phyloP scores from a whole-genome alignment of 2,329 filamentous ascomycete species.

The Phaeoacremonium minimum region DNA sequence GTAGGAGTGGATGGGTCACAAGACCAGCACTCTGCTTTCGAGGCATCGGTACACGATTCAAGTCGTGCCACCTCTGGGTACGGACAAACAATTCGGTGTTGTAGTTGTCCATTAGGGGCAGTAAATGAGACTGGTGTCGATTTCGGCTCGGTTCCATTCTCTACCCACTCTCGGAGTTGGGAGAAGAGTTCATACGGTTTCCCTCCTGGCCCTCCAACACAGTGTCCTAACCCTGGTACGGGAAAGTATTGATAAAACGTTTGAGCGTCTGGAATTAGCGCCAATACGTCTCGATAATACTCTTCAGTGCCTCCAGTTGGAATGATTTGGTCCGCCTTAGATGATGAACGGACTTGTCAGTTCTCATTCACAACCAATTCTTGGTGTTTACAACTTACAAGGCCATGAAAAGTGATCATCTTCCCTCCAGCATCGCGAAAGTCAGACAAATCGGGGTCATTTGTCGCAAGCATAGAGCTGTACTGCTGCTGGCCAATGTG shows the following conservation, averaged over 20 bases:
- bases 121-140: too few relatives aligned
- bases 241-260: conserved; percentile 26
- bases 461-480: conserved; percentile 1
- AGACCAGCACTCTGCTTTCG: too few relatives aligned
- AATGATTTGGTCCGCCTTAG: conserved; percentile 13
- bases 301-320: conserved; percentile 11
- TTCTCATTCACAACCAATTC: too few relatives aligned
- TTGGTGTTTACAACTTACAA: too few relatives aligned
- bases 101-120: too few relatives aligned
- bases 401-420: conserved; percentile 6
- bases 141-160: too few relatives aligned
- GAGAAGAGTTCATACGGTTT: conserved; percentile 11
- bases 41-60: too few relatives aligned
- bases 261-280: conserved; percentile 10
- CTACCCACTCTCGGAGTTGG: background rate
- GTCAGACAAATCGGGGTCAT: conserved; percentile 3
- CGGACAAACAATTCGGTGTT: too few relatives aligned
- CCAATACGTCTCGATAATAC: conserved; percentile 20
- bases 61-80: too few relatives aligned
- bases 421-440: conserved; percentile 5
- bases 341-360: too few relatives aligned
- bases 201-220: conserved; percentile 19
- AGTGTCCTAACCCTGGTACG: conserved; percentile 27
- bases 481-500: background rate
- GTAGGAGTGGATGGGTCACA: too few relatives aligned